Evolutionary conservation across 2,329 filamentous ascomycete genomes (phyloP), one percentile per base, ranked within the genome.

Genomic region (Fusarium abutilonis): DNA sequence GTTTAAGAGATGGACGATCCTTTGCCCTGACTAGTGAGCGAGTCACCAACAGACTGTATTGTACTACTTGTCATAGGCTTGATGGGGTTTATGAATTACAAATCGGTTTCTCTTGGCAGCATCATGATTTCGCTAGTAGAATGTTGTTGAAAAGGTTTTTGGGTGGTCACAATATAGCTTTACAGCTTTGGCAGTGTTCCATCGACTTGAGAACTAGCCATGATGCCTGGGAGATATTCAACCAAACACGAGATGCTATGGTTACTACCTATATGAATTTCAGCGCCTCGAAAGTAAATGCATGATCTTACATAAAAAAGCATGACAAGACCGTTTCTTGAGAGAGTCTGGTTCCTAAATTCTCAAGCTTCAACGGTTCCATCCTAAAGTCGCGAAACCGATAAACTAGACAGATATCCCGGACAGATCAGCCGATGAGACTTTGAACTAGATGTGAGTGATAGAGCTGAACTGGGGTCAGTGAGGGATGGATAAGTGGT

Each of bases 341-440:
- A 46, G 28, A 60, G 36, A 56, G 46, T 57, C 57, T 44, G 55
- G 60, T 64, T 64, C 60, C 48, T 64, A 38, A 39, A 55, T 48
- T 35, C n/a, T 60, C 21, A 14, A 56, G 40, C 17, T 39, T 43
- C 44, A 63, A 60, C 60, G 60, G 60, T 47, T 47, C 14, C 31
- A 21, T 14, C 38, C 31, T 48, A 60, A 54, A 46, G 54, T 47
- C 21, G 26, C 6, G 31, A 44, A 21, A 8, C 36, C 26, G 19
- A 44, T 44, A 10, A 34, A 21, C 44, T 15, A 43, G 41, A 32
- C 48, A 11, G 38, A 35, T 31, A 39, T 10, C 9, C 35, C 26
- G 10, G 32, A 14, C n/a, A 19, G 35, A n/a, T 17, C 39, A 31
- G 26, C 13, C 17, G 8, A 41, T 28, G 26, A n/a, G 31, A 11